Evolutionary conservation across 805 yeast genomes (phyloP), one percentile per base, ranked within the genome.

Genomic region (Wickerhamomyces pijperi): DNA sequence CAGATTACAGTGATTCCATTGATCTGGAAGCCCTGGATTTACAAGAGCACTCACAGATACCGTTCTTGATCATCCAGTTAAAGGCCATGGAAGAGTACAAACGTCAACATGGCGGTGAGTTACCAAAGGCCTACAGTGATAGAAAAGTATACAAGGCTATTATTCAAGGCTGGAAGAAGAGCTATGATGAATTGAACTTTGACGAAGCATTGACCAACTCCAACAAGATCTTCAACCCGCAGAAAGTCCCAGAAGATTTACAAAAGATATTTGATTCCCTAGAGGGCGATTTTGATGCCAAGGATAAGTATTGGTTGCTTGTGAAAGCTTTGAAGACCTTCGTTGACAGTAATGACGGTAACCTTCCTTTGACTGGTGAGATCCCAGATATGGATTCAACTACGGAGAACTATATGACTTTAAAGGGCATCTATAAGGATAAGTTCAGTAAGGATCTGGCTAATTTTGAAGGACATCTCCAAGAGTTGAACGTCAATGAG

Each of bases 381-480:
- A 53, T 88, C 5, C 95, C 95, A 0, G 97, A 88, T 55, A 90
- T 90, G 96, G 81, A 83, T 17, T 74, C 95, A 0, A 75, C 77
- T 44, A 79, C 95, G 0, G 56, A 59, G 8, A 64, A 64, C 40
- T 90, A 82, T 54, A 64, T 80, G 2, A 55, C 50, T 8, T 58
- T 90, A 29, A 82, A 78, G 53, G 51, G 51, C 0, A 48, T 85
- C 3, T 90, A 84, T 52, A 55, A 67, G 15, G 59, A 54, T 1
- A 80, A 79, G 49, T 78, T 82, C 2, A 41, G 48, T 9, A 36
- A 42, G 2, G 95, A 87, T 54, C 54, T 61, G 35, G 47, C 52
- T 18, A 23, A 37, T 9, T 67, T 78, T 44, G 48, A 65, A 4
- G n/a, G 39, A 2, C 59, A 63, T 15, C 64, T 70, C 1, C 21